These are phyloP conservation scores for Ustilago xerochloae DNA, from an alignment of 1,284 basidiomycete genomes.

Conservation along the genomic window DNA sequence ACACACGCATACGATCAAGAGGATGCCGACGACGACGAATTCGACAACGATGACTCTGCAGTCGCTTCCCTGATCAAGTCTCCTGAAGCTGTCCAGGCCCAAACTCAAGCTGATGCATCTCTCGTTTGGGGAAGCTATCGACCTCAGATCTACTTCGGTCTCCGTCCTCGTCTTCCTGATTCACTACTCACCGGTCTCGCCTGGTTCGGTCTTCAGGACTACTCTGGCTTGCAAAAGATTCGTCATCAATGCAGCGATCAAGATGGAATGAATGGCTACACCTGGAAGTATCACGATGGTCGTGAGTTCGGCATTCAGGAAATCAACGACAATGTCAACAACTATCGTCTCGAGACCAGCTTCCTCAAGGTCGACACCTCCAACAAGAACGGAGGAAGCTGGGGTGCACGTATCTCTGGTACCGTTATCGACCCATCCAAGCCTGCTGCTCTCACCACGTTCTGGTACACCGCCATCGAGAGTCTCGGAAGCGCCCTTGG, in stretches of 20 bases:
- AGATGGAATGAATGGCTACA: constrained; percentile 82
- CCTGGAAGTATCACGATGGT: constrained; percentile 87
- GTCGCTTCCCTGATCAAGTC: neutral
- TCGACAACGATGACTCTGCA: constrained; percentile 7
- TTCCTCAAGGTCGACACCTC: constrained; percentile 78
- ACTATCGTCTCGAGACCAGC: constrained; percentile 84
- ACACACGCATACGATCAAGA: constrained; percentile 11
- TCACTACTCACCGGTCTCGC: constrained; percentile 89
- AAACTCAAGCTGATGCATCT: constrained; percentile 67
- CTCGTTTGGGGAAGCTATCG: constrained; percentile 91
- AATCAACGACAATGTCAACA: constrained; percentile 82
- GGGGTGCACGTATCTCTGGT: constrained; percentile 88
- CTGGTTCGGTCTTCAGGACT: constrained; percentile 72
- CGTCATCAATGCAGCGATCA: constrained; percentile 91
- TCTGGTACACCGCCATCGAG: constrained; percentile 88
- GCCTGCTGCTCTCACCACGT: constrained; percentile 77
- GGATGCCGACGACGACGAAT: constrained; percentile 12
- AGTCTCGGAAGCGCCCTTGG: constrained; percentile 77
- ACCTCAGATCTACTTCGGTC: constrained; percentile 91
- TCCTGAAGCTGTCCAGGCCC: constrained; percentile 27
- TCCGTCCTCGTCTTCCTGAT: constrained; percentile 83
- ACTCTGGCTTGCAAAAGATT: constrained; percentile 69
- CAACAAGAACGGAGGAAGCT: constrained; percentile 73
- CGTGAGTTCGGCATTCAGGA: constrained; percentile 85
- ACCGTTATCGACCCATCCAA: constrained; percentile 75